These are phyloP conservation scores for Physcomitrellopsis africana DNA, from an alignment of 225 moss, liverwort and hornwort genomes.

Conservation along the genomic window DNA sequence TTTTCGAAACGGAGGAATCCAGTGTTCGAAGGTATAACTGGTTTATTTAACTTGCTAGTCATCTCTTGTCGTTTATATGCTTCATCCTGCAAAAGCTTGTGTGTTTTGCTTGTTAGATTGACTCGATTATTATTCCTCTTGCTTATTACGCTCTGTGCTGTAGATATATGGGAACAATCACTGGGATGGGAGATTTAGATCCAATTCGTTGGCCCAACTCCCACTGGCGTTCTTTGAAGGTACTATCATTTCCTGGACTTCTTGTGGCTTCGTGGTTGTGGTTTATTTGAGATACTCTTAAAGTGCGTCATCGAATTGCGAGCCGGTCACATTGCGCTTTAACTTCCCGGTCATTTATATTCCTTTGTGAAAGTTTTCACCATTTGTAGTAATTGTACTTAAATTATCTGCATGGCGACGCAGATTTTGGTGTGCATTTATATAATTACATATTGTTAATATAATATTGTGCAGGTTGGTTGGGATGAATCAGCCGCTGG, in stretches of 20 bases:
- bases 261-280: background rate
- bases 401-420: background rate
- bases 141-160: constrained; percentile 4
- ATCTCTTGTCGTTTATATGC: background rate
- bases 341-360: background rate
- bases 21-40: constrained; percentile 63
- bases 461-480: constrained; percentile 55
- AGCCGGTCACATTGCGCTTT: background rate
- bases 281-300: background rate
- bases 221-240: constrained; percentile 82
- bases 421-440: no score
- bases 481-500: constrained; percentile 93
- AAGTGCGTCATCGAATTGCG: background rate
- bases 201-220: constrained; percentile 78
- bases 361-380: background rate
- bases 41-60: background rate
- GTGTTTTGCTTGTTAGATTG: background rate
- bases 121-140: background rate
- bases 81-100: background rate
- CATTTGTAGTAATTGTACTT: background rate
- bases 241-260: constrained; percentile 19
- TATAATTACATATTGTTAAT: background rate
- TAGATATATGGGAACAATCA: constrained; percentile 86
- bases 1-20: constrained; percentile 86
- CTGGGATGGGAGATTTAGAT: constrained; percentile 78